Conservation (phyloP, 2,329 filamentous ascomycete genomes). For the Graphilbum sp. region DNA sequence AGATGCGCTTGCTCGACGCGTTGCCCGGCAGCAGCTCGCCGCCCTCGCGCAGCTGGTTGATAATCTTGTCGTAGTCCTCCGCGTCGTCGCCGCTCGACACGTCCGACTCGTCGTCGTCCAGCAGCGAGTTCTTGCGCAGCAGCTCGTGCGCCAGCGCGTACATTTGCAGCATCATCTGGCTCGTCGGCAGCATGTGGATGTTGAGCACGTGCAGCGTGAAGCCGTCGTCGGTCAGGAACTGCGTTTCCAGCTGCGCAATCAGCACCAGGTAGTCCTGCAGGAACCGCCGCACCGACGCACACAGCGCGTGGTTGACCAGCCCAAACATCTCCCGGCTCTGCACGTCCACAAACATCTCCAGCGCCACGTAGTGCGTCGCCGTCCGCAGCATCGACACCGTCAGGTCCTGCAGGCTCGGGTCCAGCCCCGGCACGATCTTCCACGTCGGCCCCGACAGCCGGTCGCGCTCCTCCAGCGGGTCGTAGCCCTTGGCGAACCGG, state of each 20-base stretch:
- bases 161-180: constrained; percentile 80
- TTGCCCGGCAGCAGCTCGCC: constrained; percentile 65
- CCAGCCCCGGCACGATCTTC: constrained; percentile 64
- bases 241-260: constrained; percentile 83
- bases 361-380: constrained; percentile 80
- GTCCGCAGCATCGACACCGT: constrained; percentile 81
- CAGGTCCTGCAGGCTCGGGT: constrained; percentile 80
- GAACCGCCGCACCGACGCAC: constrained; percentile 81
- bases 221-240: constrained; percentile 71
- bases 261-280: constrained; percentile 88
- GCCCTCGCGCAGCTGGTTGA: constrained; percentile 77
- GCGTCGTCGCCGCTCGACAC: constrained; percentile 57
- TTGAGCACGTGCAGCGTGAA: constrained; percentile 92
- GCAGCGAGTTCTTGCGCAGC: constrained; percentile 68
- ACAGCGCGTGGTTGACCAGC: constrained; percentile 86
- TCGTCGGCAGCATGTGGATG: constrained; percentile 76
- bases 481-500: constrained; percentile 66
- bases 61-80: constrained; percentile 81
- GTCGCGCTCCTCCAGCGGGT: constrained; percentile 73
- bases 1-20: constrained; percentile 76
- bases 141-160: constrained; percentile 80
- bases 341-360: constrained; percentile 87
- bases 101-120: constrained; percentile 63
- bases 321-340: constrained; percentile 89
- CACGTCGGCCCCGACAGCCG: constrained; percentile 70